phyloP scores from a whole-genome alignment of 202 grass and related monocot genomes.

The Setaria italica region DNA sequence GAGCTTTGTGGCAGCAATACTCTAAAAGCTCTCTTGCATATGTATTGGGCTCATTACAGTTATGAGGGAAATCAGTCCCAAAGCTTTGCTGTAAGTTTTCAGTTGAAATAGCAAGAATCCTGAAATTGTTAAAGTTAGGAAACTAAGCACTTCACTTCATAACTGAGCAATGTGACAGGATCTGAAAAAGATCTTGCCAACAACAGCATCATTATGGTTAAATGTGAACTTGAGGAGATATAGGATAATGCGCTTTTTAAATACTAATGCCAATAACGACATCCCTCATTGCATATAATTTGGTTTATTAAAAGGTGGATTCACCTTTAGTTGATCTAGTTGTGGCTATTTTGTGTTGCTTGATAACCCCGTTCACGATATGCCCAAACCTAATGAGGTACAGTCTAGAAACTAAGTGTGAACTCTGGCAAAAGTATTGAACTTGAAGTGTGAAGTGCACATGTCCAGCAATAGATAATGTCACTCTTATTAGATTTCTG shows the following conservation, averaged over 20 bases:
- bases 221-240: constrained; percentile 1
- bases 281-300: constrained; percentile 1
- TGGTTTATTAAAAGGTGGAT: background rate
- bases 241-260: background rate
- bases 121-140: constrained; percentile 56
- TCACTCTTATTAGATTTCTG: background rate
- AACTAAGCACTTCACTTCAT: constrained; percentile 44
- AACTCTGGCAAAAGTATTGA: background rate
- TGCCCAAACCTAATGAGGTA: background rate
- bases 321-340: constrained; percentile 12
- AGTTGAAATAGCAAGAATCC: constrained; percentile 70
- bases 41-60: constrained; percentile 52
- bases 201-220: constrained; percentile 3
- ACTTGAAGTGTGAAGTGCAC: background rate
- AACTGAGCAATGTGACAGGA: constrained; percentile 24
- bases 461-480: background rate
- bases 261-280: constrained; percentile 5
- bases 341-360: background rate
- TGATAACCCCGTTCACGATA: background rate
- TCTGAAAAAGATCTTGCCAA: background rate
- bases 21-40: constrained; percentile 79
- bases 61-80: constrained; percentile 63
- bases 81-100: constrained; percentile 73
- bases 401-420: background rate
- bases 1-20: constrained; percentile 86